Conservation (phyloP, 352 stramenopile genomes). For the Globisporangium apiculatum region DNA sequence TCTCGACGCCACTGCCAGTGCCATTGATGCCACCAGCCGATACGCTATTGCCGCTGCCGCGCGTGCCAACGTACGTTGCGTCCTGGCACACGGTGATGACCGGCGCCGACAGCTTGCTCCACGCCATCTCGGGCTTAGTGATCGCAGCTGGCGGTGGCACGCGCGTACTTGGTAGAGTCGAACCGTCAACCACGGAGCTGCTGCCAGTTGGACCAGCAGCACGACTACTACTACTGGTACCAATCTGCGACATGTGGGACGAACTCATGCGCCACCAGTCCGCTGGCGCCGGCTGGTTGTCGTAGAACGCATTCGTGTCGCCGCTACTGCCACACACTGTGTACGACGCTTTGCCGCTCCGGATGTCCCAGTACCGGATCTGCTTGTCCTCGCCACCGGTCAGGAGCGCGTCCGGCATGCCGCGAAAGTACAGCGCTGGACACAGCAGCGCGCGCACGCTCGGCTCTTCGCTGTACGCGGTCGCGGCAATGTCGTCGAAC, state of each 20-base stretch:
- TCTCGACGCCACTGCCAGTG: constrained; percentile 50
- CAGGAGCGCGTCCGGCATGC: constrained; percentile 82
- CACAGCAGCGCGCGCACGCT: constrained; percentile 86
- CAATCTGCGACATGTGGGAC: constrained; percentile 9
- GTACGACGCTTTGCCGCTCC: constrained; percentile 90
- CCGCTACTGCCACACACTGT: constrained; percentile 83
- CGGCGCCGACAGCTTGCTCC: constrained; percentile 78
- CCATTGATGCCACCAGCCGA: constrained; percentile 13
- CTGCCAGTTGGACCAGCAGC: too few species aligned
- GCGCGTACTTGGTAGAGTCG: too few species aligned
- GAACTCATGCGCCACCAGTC: constrained; percentile 84
- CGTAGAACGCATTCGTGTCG: constrained; percentile 83
- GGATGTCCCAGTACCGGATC: constrained; percentile 97
- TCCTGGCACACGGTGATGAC: constrained; percentile 85
- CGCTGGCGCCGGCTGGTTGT: constrained; percentile 63
- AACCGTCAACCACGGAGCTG: too few species aligned
- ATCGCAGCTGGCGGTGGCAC: constrained; percentile 19
- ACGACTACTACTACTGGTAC: constrained; percentile 8
- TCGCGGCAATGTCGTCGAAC: constrained; percentile 79
- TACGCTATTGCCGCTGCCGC: constrained; percentile 34
- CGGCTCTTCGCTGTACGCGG: constrained; percentile 61
- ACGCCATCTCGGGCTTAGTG: constrained; percentile 81
- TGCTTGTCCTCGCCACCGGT: constrained; percentile 92
- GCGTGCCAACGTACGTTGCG: constrained; percentile 56
- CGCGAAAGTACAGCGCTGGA: constrained; percentile 82